phyloP scores from a whole-genome alignment of 2,329 filamentous ascomycete species.

The Colletotrichum tropicicola region DNA sequence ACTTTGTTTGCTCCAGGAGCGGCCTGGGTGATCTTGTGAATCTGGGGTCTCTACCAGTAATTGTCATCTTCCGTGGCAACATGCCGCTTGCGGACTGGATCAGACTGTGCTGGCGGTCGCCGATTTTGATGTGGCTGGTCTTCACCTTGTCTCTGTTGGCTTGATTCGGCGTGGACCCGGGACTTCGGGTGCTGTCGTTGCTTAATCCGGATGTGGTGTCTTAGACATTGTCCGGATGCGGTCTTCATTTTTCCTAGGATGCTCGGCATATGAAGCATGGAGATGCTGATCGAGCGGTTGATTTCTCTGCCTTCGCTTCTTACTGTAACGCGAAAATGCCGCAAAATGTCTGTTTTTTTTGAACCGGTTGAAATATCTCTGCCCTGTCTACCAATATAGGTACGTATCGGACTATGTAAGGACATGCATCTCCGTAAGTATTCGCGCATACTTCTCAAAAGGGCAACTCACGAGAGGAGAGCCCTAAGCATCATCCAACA shows the following conservation, averaged over 20 bases:
- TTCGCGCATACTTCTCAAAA: too few relatives aligned
- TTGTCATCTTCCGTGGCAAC: neutral
- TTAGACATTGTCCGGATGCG: neutral
- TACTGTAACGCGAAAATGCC: too few relatives aligned
- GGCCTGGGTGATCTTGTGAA: neutral
- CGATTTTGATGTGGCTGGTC: neutral
- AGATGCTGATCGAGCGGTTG: too few relatives aligned
- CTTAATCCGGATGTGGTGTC: neutral
- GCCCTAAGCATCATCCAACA: too few relatives aligned
- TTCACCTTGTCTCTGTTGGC: neutral
- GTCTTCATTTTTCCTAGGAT: neutral
- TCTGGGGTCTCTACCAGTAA: neutral
- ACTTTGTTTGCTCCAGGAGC: neutral
- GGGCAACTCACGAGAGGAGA: too few relatives aligned
- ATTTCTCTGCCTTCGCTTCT: neutral
- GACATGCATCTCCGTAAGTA: too few relatives aligned
- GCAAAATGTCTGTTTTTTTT: too few relatives aligned
- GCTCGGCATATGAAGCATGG: neutral
- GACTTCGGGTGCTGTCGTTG: neutral
- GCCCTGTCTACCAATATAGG: too few relatives aligned
- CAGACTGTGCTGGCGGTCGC: neutral
- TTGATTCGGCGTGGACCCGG: neutral
- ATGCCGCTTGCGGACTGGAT: neutral
- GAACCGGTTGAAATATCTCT: too few relatives aligned
- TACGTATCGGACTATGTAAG: too few relatives aligned